phyloP scores from a whole-genome alignment of 805 yeast genomes.

The Pichia membranifaciens region DNA sequence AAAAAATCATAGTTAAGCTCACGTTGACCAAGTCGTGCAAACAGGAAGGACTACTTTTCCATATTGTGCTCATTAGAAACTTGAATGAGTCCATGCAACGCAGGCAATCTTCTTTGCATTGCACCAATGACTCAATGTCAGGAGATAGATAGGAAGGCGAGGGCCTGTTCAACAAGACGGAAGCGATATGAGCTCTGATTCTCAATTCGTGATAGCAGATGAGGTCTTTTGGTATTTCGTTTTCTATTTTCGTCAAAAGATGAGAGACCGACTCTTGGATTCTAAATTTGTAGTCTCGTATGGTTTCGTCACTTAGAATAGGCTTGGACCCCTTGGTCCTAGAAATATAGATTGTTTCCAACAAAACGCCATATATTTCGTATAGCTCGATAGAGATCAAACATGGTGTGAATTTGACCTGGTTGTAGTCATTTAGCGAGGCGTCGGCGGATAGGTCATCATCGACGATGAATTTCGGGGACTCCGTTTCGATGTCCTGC shows the following conservation, averaged over 20 bases:
- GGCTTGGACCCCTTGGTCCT: conserved; percentile 21
- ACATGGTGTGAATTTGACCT: conserved; percentile 19
- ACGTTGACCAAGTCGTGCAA: conserved; percentile 22
- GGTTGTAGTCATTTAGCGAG: conserved; percentile 13
- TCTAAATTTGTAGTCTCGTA: conserved; percentile 11
- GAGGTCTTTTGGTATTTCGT: conserved; percentile 15
- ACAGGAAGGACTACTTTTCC: conserved; percentile 19
- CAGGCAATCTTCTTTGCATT: conserved; percentile 18
- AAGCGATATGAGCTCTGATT: conserved; percentile 16
- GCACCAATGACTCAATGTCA: conserved; percentile 12
- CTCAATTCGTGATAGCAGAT: conserved; percentile 19
- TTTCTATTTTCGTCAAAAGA: conserved; percentile 17
- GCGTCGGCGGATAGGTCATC: conserved; percentile 15
- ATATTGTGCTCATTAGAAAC: conserved; percentile 12
- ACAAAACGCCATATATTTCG: conserved; percentile 21
- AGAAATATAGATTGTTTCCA: conserved; percentile 23
- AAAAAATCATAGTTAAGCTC: conserved; percentile 23
- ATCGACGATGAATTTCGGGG: conserved; percentile 15
- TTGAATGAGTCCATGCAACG: conserved; percentile 15
- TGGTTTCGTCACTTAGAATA: conserved; percentile 16
- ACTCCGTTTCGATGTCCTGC: conserved; percentile 22
- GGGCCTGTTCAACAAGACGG: conserved; percentile 21
- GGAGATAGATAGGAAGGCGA: conserved; percentile 24
- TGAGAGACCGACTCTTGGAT: conserved; percentile 14
- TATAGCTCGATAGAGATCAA: conserved; percentile 18